Evolutionary conservation across 1,284 basidiomycete genomes (phyloP), one percentile per base, ranked within the genome.

Genomic region (Malassezia globosa): DNA sequence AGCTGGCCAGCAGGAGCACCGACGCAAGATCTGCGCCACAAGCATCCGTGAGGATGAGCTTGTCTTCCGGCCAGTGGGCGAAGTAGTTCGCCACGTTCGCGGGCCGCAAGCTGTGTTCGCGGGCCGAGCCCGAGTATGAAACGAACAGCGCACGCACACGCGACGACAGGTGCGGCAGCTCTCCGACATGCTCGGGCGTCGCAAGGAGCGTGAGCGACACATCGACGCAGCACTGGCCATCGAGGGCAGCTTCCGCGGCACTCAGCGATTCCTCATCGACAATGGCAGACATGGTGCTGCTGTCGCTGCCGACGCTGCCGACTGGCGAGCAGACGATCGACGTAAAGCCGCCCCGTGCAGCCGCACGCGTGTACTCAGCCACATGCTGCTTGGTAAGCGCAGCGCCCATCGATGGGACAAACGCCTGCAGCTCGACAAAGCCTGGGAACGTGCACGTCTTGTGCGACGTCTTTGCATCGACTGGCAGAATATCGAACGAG

Each of bases 401-500:
- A 34, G 60, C 73, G 31, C 77, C 78, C 25, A 89, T 71, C 53
- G 76, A 77, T 13, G 92, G 89, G n/a, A 89, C 81, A 66, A 88
- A 96, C 3, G 87, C 80, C 37, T 84, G 80, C 42, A 95, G 79
- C 63, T 89, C 89, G 73, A 96, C 77, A 24, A 97, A 77, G 5
- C 92, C 92, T 13, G 92, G 90, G 79, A 97, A 86, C 11, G 80
- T 83, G 72, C 88, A 82, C 1, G 87, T 90, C 46, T 80, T 78
- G 87, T 23, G 89, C 90, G 42, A 64, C 24, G 85, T 89, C 80
- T 97, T 95, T 76, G 82, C 87, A 73, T 99, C 94, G 59, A 95
- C 80, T 49, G 78, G 83, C 5, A 87, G 85, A 34, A 97, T 85
- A 48, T 92, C 84, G 43, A 97, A 79, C 16, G 73, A 72, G 14